A percentile compares a stretch with the other conserved stretches of the same genome.
Evolutionary conservation across 805 yeast genomes (phyloP).

Genomic region (Ogataea degrootiae): DNA sequence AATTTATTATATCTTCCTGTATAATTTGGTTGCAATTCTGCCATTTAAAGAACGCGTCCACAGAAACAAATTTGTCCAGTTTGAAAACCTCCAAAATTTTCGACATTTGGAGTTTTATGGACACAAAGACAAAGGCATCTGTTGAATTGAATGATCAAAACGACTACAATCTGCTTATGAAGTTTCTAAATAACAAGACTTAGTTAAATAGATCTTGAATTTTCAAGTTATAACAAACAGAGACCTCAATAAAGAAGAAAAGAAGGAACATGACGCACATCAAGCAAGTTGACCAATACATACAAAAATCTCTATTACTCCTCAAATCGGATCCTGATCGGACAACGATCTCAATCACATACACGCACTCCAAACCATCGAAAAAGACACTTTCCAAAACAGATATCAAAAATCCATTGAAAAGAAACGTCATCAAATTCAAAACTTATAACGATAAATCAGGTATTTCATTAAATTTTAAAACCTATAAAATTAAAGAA

Average conservation of each 20-base stretch:
- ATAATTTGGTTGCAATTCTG: no score
- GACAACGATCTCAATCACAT: constrained; percentile 30
- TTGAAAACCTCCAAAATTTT: no score
- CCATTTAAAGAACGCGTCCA: no score
- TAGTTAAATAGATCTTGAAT: no score
- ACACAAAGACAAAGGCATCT: no score
- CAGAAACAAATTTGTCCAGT: no score
- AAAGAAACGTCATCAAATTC: constrained; percentile 36
- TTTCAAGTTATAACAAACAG: no score
- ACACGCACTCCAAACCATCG: constrained; percentile 26
- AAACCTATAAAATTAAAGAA: constrained; percentile 64
- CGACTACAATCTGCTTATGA: no score
- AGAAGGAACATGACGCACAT: constrained; percentile 15
- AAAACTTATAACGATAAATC: constrained; percentile 62
- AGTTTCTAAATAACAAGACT: no score
- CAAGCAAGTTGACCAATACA: constrained; percentile 27
- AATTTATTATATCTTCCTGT: no score
- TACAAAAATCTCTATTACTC: constrained; percentile 25
- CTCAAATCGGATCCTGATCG: constrained; percentile 26
- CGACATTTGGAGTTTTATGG: no score
- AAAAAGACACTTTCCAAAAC: constrained; percentile 10
- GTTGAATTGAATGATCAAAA: no score
- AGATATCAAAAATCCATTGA: constrained; percentile 13
- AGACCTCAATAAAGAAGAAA: not conserved
- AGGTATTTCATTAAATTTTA: constrained; percentile 56